phyloP scores from a whole-genome alignment of 352 stramenopile species.

The Sclerospora graminicola region DNA sequence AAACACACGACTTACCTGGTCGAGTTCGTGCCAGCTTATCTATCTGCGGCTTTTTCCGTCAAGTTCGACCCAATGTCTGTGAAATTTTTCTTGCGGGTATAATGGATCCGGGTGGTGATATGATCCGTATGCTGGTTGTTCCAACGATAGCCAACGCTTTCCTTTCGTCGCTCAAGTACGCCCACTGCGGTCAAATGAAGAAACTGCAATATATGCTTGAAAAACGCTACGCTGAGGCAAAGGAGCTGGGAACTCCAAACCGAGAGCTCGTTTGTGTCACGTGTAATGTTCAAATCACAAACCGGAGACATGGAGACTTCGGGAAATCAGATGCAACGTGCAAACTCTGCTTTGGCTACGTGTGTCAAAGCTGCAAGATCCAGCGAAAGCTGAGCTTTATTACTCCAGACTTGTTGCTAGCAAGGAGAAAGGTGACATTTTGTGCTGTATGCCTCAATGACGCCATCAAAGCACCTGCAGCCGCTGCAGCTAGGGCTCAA shows the following conservation, averaged over 20 bases:
- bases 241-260: background rate
- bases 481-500: conserved; percentile 16
- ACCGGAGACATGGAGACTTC: background rate
- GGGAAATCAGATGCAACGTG: background rate
- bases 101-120: conserved; percentile 1
- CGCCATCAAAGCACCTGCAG: conserved; percentile 10
- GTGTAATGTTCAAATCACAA: conserved; percentile 1
- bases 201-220: background rate
- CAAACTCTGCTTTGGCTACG: conserved; percentile 2
- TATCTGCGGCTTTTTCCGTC: background rate
- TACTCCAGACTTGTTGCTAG: conserved; percentile 1
- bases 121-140: background rate
- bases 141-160: background rate
- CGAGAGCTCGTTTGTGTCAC: conserved; percentile 1
- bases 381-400: conserved; percentile 1
- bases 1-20: conserved; percentile 15
- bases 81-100: background rate
- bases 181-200: conserved; percentile 2
- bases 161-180: background rate
- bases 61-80: background rate
- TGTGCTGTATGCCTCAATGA: conserved; percentile 14
- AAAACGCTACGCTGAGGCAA: conserved; percentile 1
- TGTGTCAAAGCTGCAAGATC: conserved; percentile 1
- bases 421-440: background rate
- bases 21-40: conserved; percentile 33